A percentile compares a stretch with the other conserved stretches of the same genome.
These are phyloP conservation scores for Ambrosia hybrid DNA, from an alignment of 140 eudicot species.

Conservation along the genomic window DNA sequence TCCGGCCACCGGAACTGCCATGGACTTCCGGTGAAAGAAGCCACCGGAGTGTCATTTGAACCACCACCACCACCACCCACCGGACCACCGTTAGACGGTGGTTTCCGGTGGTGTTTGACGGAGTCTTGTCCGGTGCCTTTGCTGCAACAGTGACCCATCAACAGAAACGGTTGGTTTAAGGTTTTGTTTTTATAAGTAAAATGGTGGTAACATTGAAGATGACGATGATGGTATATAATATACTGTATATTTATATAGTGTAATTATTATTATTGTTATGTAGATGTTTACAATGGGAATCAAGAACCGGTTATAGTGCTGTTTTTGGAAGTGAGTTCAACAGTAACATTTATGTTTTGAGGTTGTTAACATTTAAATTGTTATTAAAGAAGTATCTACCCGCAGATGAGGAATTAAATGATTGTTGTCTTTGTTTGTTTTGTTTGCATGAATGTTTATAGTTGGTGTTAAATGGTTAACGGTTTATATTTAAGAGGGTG, in stretches of 20 bases:
- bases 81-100: slow-evolving; percentile 20
- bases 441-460: background rate
- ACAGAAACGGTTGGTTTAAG: background rate
- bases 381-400: slow-evolving; percentile 32
- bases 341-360: slow-evolving; percentile 20
- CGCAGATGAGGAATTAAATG: slow-evolving; percentile 13
- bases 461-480: background rate
- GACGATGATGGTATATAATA: background rate
- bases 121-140: slow-evolving; percentile 27
- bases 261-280: background rate
- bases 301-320: slow-evolving; percentile 19
- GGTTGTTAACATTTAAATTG: slow-evolving; percentile 9
- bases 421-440: background rate
- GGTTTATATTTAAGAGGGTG: too few species aligned
- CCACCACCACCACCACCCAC: background rate
- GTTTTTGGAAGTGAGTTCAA: slow-evolving; percentile 7
- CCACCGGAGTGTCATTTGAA: slow-evolving; percentile 40
- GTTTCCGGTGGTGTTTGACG: slow-evolving; percentile 19
- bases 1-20: slow-evolving; percentile 73
- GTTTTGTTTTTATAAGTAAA: too few species aligned
- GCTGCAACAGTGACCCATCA: slow-evolving; percentile 86
- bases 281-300: slow-evolving; percentile 35
- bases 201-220: background rate
- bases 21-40: slow-evolving; percentile 67
- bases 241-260: background rate